Evolutionary conservation across 1,139 yeast species (phyloP), one percentile per base, ranked within the genome.

Genomic region (Suhomyces bribrorum): DNA sequence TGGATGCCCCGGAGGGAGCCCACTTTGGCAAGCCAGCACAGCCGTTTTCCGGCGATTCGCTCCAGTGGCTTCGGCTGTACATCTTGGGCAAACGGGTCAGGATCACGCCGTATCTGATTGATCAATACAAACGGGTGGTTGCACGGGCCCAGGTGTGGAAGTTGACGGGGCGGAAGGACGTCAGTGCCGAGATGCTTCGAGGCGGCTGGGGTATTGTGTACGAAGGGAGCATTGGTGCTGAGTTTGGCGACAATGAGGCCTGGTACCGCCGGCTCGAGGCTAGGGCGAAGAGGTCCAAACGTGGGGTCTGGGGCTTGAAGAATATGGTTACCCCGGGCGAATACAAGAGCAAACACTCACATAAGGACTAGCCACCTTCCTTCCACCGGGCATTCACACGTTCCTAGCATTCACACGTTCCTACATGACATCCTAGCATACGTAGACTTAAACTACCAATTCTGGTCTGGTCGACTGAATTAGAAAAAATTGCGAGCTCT

Each of bases 1-100:
- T 92, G n/a, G 99, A 92, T 69, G 98, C 99, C 0, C 99, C 99
- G 1, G 99, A 92, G 57, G 66, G 95, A 29, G 79, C 95, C 2
- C 97, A 92, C 66, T 92, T 88, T 64, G 99, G 99, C 1, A 86
- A 86, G 47, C 90, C 95, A 0, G 86, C 96, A 0, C 98, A 92
- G 57, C 95, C 95, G 0, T 85, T 65, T 55, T 79, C 95, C 23
- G 87, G 82, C 34, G 97, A 92, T 47, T 94, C 97, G 0, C 62
- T 90, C 42, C 54, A 56, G 4, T 92, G 97, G 96, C 68, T 92
- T 25, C 67, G 83, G 31, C 52, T 63, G 13, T 84, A 78, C 50
- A 55, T 90, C 1, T 55, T 83, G 36, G 92, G 94, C 1, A 71
- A 77, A 32, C 69, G 74, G 40, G 83, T 90, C 7, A 77, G 84